Conservation (phyloP, 768 basidiomycete genomes). For the Lyophyllum atratum region DNA sequence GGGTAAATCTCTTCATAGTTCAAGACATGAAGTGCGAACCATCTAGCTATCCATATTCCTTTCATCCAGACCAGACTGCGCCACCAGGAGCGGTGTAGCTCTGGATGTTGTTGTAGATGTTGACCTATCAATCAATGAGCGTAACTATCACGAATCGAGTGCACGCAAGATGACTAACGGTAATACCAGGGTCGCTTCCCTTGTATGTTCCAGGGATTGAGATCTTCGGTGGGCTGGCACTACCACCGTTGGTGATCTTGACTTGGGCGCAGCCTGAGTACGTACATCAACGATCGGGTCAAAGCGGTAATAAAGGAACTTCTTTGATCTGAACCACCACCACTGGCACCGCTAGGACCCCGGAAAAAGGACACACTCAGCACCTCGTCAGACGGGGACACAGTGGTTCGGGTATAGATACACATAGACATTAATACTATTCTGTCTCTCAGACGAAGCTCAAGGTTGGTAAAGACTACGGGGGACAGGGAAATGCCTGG, state of each 20-base stretch:
- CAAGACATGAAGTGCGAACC: not conserved
- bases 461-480: too few species aligned
- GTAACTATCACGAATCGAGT: not conserved
- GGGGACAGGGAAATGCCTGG: too few species aligned
- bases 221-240: conserved; percentile 48
- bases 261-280: conserved; percentile 49
- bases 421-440: too few species aligned
- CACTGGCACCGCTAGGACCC: too few species aligned
- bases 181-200: conserved; percentile 50
- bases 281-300: not conserved
- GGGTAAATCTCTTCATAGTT: not conserved
- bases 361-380: too few species aligned
- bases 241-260: conserved; percentile 45
- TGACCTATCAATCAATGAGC: conserved; percentile 28
- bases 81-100: conserved; percentile 47
- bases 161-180: conserved; percentile 25
- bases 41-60: not conserved
- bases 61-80: conserved; percentile 42
- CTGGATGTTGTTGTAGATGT: conserved; percentile 59
- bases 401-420: too few species aligned
- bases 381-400: too few species aligned
- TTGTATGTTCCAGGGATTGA: conserved; percentile 51
- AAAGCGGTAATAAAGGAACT: not conserved
- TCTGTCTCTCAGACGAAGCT: too few species aligned
- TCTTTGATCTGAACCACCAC: too few species aligned